Conservation (phyloP, 305 asterid genomes). For the Solanum hybrid region DNA sequence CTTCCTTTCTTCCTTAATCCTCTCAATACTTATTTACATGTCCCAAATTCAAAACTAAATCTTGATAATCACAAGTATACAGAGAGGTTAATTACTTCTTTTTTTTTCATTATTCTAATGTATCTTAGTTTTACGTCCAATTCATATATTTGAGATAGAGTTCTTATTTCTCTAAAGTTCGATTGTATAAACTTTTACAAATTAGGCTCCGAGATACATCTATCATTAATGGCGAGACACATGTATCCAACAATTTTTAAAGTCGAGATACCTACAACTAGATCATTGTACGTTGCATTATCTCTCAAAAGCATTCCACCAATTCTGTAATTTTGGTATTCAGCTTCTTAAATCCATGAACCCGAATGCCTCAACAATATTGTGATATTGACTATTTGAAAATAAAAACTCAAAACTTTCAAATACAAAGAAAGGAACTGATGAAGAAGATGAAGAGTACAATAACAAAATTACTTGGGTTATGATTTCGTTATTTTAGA, state of each 20-base stretch:
- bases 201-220: neutral
- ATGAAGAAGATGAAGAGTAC: neutral
- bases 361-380: neutral
- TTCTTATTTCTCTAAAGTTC: neutral
- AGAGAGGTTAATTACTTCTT: neutral
- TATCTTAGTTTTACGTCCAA: neutral
- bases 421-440: neutral
- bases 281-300: neutral
- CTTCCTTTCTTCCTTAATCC: neutral
- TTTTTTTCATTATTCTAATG: too few species aligned
- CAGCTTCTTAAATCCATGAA: neutral
- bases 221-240: neutral
- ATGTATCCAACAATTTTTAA: neutral
- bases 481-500: neutral
- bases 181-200: neutral
- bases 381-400: neutral
- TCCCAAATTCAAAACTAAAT: neutral
- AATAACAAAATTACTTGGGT: neutral
- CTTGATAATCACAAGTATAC: neutral
- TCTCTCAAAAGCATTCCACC: neutral
- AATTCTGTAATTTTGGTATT: neutral
- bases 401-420: neutral
- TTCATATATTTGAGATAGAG: too few species aligned
- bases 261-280: neutral
- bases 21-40: neutral